phyloP scores from a whole-genome alignment of 179 eudicot species.

The Patellifolia procumbens region DNA sequence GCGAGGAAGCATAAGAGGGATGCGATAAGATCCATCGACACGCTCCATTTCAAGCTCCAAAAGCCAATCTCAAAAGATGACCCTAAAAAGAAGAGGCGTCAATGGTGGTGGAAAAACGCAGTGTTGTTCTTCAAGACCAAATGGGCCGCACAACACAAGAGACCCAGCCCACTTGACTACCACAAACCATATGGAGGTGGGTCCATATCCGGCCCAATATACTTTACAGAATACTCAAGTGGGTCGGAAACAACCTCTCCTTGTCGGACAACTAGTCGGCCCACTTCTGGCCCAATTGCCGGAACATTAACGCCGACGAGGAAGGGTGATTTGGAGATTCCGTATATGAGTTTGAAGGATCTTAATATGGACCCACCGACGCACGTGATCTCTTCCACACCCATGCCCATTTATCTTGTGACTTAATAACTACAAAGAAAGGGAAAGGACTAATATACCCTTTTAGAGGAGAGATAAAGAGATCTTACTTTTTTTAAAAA shows the following conservation, averaged over 20 bases:
- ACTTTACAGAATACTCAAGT: conserved; percentile 57
- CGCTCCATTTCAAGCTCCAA: conserved; percentile 75
- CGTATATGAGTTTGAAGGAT: conserved; percentile 69
- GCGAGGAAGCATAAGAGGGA: conserved; percentile 64
- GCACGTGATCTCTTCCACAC: conserved; percentile 40
- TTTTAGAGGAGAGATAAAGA: neutral
- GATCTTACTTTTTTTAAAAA: neutral
- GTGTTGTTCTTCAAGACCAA: conserved; percentile 36
- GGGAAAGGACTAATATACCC: conserved; percentile 10
- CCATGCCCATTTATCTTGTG: conserved; percentile 76
- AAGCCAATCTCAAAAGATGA: conserved; percentile 74
- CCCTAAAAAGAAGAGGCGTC: conserved; percentile 32
- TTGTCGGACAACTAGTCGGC: conserved; percentile 45
- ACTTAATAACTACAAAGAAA: conserved; percentile 29
- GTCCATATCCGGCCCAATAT: conserved; percentile 67
- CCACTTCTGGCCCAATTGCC: conserved; percentile 51
- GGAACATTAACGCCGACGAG: conserved; percentile 37
- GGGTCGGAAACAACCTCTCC: conserved; percentile 45
- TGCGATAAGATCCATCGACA: conserved; percentile 43
- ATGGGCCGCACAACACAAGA: conserved; percentile 31
- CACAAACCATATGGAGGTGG: conserved; percentile 16
- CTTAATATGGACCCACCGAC: conserved; percentile 53
- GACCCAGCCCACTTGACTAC: conserved; percentile 34
- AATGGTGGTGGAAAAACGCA: conserved; percentile 44
- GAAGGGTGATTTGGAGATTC: conserved; percentile 52